phyloP scores from a whole-genome alignment of 768 basidiomycete genomes.

The Leucosporidium creatinivorum region DNA sequence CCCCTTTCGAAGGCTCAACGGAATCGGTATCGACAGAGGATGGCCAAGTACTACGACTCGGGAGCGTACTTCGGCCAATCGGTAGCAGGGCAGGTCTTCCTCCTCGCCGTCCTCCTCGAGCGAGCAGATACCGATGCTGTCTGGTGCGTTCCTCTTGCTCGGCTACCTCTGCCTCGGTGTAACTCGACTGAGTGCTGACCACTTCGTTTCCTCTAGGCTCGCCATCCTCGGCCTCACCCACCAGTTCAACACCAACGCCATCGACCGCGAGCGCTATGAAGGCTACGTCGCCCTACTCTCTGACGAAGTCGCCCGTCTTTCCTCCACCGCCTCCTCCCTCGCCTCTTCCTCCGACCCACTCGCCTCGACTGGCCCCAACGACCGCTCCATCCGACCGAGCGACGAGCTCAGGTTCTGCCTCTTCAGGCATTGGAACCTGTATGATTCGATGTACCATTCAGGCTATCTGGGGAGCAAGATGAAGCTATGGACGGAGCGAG shows the following conservation, averaged over 20 bases:
- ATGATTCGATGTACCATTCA: slow-evolving; percentile 96
- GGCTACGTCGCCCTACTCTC: slow-evolving; percentile 67
- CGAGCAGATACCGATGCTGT: slow-evolving; percentile 87
- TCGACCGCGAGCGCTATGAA: slow-evolving; percentile 81
- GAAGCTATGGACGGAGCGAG: slow-evolving; percentile 93
- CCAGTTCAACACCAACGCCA: slow-evolving; percentile 80
- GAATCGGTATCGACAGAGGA: slow-evolving; percentile 53
- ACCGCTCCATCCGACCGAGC: slow-evolving; percentile 67
- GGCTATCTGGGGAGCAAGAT: slow-evolving; percentile 91
- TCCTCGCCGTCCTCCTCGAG: slow-evolving; percentile 82
- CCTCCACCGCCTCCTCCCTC: slow-evolving; percentile 15
- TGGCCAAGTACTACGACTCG: slow-evolving; percentile 73
- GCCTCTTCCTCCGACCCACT: slow-evolving; percentile 33
- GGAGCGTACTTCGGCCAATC: slow-evolving; percentile 87
- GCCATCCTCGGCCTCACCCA: slow-evolving; percentile 87
- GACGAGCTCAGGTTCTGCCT: slow-evolving; percentile 92
- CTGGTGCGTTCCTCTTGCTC: slow-evolving; percentile 53
- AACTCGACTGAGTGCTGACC: background rate
- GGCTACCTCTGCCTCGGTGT: background rate
- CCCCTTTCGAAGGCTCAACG: slow-evolving; percentile 66
- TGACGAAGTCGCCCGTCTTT: slow-evolving; percentile 84
- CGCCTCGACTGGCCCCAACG: slow-evolving; percentile 56
- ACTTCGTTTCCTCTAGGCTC: slow-evolving; percentile 51
- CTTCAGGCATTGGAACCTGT: slow-evolving; percentile 94
- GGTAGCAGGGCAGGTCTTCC: slow-evolving; percentile 78